Conservation (phyloP, 306 rosid species). For the Comarum palustre region DNA sequence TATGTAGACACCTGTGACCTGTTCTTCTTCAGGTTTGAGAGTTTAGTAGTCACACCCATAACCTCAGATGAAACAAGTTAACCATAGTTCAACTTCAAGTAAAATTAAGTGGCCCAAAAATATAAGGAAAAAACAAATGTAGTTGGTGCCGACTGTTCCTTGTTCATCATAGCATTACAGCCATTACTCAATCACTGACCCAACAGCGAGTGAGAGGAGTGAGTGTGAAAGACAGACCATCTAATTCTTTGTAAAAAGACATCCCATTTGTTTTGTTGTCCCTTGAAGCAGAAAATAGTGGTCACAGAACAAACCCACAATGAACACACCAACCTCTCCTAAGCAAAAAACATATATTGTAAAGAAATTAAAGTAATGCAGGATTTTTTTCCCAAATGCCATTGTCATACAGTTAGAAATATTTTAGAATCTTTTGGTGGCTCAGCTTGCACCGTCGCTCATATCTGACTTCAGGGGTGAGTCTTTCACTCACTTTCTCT, state of each 20-base stretch:
- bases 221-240: constrained; percentile 24
- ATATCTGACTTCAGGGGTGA: constrained; percentile 30
- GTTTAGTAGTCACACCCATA: background rate
- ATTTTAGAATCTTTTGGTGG: constrained; percentile 27
- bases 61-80: background rate
- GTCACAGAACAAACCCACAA: constrained; percentile 4
- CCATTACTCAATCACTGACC: constrained; percentile 15
- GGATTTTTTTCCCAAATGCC: constrained; percentile 24
- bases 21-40: background rate
- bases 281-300: constrained; percentile 9
- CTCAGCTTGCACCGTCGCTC: constrained; percentile 15
- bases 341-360: background rate
- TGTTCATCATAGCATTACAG: constrained; percentile 28
- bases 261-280: constrained; percentile 33
- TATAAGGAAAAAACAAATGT: background rate
- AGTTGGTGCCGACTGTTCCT: background rate
- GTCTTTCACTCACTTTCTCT: constrained; percentile 7
- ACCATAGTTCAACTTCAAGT: background rate
- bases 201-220: background rate
- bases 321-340: background rate
- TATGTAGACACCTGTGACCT: background rate
- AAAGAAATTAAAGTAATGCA: constrained; percentile 15
- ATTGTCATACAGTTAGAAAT: background rate
- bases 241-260: constrained; percentile 50
- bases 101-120: background rate